Evolutionary conservation across 768 basidiomycete species (phyloP).

Genomic region (Lactarius quietus): DNA sequence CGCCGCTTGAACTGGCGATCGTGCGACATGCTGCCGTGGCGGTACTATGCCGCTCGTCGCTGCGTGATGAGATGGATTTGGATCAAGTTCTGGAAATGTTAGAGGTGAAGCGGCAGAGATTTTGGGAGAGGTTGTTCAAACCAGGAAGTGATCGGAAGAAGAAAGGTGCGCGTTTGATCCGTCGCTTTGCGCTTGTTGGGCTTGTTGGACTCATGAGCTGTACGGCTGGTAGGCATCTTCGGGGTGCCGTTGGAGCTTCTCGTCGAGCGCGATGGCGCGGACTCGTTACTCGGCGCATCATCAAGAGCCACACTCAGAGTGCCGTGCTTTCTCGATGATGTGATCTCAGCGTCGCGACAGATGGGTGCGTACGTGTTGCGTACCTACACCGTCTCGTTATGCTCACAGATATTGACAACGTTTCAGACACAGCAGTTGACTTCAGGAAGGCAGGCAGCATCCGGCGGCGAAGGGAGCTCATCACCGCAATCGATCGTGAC

Average conservation of each 20-base stretch:
- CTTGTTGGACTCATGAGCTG: conserved; percentile 19
- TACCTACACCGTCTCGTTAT: conserved; percentile 2
- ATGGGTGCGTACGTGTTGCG: conserved; percentile 68
- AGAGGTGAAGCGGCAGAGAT: conserved; percentile 87
- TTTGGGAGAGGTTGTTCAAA: conserved; percentile 97
- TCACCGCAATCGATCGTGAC: conserved; percentile 91
- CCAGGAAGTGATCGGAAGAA: conserved; percentile 77
- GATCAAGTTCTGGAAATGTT: conserved; percentile 93
- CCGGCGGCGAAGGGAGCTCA: conserved; percentile 82
- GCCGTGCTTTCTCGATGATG: conserved; percentile 97
- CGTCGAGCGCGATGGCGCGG: conserved; percentile 90
- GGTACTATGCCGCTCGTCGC: conserved; percentile 67
- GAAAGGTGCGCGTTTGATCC: conserved; percentile 57
- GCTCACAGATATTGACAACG: background rate
- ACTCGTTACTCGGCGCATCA: conserved; percentile 88
- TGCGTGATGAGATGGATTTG: conserved; percentile 80
- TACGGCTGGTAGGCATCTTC: conserved; percentile 72
- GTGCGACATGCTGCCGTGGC: conserved; percentile 90
- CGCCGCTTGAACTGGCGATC: conserved; percentile 79
- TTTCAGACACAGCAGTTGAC: conserved; percentile 93
- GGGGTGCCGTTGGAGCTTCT: conserved; percentile 88
- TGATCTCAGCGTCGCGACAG: conserved; percentile 96
- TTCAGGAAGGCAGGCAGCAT: conserved; percentile 99
- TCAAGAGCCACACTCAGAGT: conserved; percentile 79
- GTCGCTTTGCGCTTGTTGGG: background rate